phyloP scores from a whole-genome alignment of 2,329 filamentous ascomycete genomes.

The Cercospora berteroae region DNA sequence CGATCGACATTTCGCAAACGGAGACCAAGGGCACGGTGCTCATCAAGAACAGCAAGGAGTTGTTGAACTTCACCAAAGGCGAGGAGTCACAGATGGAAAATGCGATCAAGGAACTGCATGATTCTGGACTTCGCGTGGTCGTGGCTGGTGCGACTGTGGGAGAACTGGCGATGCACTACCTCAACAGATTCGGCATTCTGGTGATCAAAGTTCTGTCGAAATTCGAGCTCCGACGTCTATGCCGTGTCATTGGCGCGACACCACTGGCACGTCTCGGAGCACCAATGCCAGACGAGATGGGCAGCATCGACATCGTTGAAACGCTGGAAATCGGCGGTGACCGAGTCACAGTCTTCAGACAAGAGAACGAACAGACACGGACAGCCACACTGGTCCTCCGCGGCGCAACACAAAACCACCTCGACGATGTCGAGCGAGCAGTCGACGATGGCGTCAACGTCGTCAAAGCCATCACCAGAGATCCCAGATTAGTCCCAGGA shows the following conservation, averaged over 20 bases:
- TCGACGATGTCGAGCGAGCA: constrained; percentile 94
- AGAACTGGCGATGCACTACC: constrained; percentile 93
- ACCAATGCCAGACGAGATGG: constrained; percentile 99
- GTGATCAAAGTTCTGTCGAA: constrained; percentile 97
- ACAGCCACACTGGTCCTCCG: constrained; percentile 93
- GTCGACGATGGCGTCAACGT: constrained; percentile 98
- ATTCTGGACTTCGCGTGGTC: constrained; percentile 87
- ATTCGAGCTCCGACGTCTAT: constrained; percentile 91
- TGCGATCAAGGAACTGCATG: constrained; percentile 90
- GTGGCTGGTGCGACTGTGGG: constrained; percentile 91
- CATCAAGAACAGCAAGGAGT: constrained; percentile 95
- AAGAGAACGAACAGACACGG: constrained; percentile 87
- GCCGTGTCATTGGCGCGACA: constrained; percentile 92
- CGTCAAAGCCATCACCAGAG: constrained; percentile 95
- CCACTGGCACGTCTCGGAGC: constrained; percentile 93
- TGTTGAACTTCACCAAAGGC: constrained; percentile 97
- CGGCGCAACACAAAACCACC: constrained; percentile 95
- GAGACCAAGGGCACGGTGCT: constrained; percentile 99
- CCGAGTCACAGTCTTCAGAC: constrained; percentile 95
- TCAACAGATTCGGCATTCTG: constrained; percentile 94
- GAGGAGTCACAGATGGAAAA: constrained; percentile 90
- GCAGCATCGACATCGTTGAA: constrained; percentile 88
- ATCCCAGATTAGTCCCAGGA: constrained; percentile 85
- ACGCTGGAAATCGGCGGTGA: constrained; percentile 97
- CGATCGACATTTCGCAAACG: constrained; percentile 92